These are phyloP conservation scores for Xylariaceae sp. DNA, from an alignment of 2,329 filamentous ascomycete species.

Conservation along the genomic window DNA sequence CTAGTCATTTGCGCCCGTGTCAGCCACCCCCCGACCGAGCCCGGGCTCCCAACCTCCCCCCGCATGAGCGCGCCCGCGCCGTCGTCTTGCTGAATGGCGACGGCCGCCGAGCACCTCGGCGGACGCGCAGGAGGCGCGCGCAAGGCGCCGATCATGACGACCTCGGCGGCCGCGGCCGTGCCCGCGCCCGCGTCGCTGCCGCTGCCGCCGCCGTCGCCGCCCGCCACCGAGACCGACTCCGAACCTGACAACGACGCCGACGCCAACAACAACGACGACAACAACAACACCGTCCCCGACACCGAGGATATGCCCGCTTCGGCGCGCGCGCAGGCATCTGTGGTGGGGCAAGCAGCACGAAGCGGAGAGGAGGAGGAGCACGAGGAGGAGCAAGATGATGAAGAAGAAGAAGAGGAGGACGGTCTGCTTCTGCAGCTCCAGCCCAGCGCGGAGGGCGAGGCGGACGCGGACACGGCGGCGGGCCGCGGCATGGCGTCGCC, in stretches of 20 bases:
- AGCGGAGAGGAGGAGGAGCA: conserved; percentile 1
- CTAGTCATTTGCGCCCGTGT: too few relatives aligned
- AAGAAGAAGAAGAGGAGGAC: conserved; percentile 1
- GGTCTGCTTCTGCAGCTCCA: too few relatives aligned
- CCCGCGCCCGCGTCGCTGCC: conserved; percentile 13
- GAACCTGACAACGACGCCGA: conserved; percentile 21
- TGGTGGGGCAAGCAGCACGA: neutral
- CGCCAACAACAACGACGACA: too few relatives aligned
- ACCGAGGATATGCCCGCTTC: conserved; percentile 6
- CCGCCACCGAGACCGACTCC: conserved; percentile 21
- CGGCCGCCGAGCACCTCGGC: neutral
- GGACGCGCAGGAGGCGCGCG: too few relatives aligned
- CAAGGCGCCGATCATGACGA: too few relatives aligned
- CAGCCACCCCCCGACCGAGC: too few relatives aligned
- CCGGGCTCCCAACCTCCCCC: too few relatives aligned
- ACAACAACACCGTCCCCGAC: conserved; percentile 8
- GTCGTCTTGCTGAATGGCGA: too few relatives aligned
- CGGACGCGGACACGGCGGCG: conserved; percentile 3
- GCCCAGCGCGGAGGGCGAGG: too few relatives aligned
- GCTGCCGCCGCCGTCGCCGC: conserved; percentile 17
- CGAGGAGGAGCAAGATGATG: neutral
- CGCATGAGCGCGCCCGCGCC: too few relatives aligned
- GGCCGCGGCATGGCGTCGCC: conserved; percentile 18
- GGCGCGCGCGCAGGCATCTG: conserved; percentile 1
- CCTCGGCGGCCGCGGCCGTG: conserved; percentile 10